Conservation (phyloP, 2,329 filamentous ascomycete genomes). For the Hymenoscyphus albidus region DNA sequence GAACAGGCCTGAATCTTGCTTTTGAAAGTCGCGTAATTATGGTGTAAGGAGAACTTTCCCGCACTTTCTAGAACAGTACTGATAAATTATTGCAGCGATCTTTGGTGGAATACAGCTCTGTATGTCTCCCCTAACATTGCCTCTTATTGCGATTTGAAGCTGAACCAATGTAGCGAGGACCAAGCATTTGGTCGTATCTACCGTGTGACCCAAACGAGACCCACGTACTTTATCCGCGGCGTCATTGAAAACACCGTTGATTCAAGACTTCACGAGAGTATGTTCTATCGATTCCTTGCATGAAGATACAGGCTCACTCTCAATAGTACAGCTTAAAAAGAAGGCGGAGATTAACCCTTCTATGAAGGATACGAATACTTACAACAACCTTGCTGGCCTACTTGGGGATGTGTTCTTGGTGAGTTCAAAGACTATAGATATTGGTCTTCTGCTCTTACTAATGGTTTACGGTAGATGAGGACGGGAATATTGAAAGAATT, state of each 20-base stretch:
- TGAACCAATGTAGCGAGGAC: neutral
- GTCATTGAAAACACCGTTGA: neutral
- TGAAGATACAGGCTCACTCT: neutral
- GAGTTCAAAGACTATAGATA: no score
- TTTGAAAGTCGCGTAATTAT: constrained; percentile 42
- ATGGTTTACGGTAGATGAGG: no score
- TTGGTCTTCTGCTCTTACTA: no score
- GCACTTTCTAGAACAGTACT: neutral
- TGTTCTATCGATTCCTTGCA: neutral
- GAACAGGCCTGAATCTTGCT: constrained; percentile 49
- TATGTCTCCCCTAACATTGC: neutral
- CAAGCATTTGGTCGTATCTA: constrained; percentile 10
- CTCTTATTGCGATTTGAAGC: neutral
- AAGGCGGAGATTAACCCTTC: neutral
- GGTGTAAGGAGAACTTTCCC: neutral
- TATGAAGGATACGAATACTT: neutral
- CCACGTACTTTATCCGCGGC: neutral
- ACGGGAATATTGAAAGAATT: no score
- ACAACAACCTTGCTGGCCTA: no score
- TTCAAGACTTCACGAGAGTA: neutral
- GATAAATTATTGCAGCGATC: constrained; percentile 6
- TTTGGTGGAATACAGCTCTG: constrained; percentile 13
- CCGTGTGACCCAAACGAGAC: neutral
- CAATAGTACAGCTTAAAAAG: constrained; percentile 2
- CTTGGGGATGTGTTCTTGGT: no score